These are phyloP conservation scores for Corylus heterophylla DNA, from an alignment of 306 rosid species.

Conservation along the genomic window DNA sequence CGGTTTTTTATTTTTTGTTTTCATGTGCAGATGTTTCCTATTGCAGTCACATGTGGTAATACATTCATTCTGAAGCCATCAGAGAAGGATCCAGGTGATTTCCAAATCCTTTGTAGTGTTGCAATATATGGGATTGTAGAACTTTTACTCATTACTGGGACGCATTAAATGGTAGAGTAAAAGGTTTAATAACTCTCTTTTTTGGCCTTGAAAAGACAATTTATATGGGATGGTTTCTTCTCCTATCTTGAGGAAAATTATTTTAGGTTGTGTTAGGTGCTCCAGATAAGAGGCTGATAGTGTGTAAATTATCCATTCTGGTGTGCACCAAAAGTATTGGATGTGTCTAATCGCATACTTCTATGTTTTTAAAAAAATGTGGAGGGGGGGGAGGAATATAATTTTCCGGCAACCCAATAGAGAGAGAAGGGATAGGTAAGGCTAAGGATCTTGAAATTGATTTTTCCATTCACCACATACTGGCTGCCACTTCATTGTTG, in stretches of 20 bases:
- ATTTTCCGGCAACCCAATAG: background rate
- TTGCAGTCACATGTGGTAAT: constrained; percentile 69
- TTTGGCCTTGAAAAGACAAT: background rate
- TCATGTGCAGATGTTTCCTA: constrained; percentile 59
- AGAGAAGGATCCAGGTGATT: constrained; percentile 66
- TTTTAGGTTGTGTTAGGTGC: too few species aligned
- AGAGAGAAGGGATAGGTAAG: background rate
- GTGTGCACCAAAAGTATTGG: background rate
- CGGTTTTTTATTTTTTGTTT: background rate
- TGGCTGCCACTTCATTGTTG: background rate
- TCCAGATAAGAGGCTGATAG: background rate
- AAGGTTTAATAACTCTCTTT: background rate
- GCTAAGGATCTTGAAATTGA: background rate
- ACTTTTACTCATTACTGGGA: background rate
- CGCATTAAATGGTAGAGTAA: background rate
- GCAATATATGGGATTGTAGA: constrained; percentile 5
- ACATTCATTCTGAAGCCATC: constrained; percentile 72
- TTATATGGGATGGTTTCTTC: background rate
- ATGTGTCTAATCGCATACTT: background rate
- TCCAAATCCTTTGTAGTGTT: constrained; percentile 4
- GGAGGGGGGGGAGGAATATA: background rate
- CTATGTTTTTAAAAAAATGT: background rate
- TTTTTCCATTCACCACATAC: background rate
- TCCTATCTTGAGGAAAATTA: too few species aligned
- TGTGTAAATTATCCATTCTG: background rate